Base-by-base conservation (phyloP, 176 grass and related monocot species). In the Cocos nucifera region DNA sequence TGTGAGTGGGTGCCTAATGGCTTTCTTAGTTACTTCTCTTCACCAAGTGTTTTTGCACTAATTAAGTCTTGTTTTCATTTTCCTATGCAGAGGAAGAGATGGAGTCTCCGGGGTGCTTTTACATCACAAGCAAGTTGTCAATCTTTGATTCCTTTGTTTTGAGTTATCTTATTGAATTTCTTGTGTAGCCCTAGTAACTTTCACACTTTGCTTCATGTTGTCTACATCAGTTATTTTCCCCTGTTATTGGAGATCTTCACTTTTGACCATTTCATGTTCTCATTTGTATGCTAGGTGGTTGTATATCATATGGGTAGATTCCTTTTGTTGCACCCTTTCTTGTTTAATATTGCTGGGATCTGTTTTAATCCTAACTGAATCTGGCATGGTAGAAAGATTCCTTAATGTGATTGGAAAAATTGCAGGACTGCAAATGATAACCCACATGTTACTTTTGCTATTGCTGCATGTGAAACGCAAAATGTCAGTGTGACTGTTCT, bases 111-210 rank as follows among this genome's bases (percentile, higher is more conserved):
- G 91, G 15, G 86, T 87, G 59, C 91, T 96, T 82, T 78, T 96
- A 54, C 91, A 96, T 87, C 91, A 96, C 80, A 96, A 96, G 91
- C 73, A 96, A 83, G 86, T 96, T 59, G 35, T 71, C 62, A 54
- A 72, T 23, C 63, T 4, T 63, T 74, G 10, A 73, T 83, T 70
- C 17, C 58, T 80, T 18, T 39, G 58, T 73, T 50, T 82, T 70
- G 17, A 49, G 76, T 73, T 78, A 27, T 16, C 22, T 49, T 23
- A 14, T 56, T 69, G 51, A 54, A 22, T 58, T 72, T 23, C 8
- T 6, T 24, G 39, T 24, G 39, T 19, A 19, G 12, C 6, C 16
- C 9, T 17, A 23, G 17, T 16, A 29, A 61, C 5, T 71, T 71
- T 21, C 5, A 44, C 8, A 16, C 15, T 22, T 19, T 44, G 32